Evolutionary conservation across 495 filamentous ascomycete species (phyloP), one percentile per base, ranked within the genome.

Genomic region (Glutinoglossum americanum): DNA sequence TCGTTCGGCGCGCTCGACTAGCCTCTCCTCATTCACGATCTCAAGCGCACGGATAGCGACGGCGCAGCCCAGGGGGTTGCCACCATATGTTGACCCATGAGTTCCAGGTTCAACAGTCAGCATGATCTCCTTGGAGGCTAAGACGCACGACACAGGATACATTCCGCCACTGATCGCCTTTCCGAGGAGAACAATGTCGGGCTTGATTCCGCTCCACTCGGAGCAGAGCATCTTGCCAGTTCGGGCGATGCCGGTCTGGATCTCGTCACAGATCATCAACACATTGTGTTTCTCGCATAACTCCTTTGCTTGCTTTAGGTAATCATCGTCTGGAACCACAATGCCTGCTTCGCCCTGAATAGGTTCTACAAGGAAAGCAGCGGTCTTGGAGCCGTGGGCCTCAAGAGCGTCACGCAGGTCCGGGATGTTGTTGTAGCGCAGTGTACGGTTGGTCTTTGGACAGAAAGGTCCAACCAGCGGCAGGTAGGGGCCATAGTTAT

Each of bases 261-360:
- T 96, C 78, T 99, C 92, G 66, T 99, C 92, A 66, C 87, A 94
- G 66, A 99, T 95, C 61, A 99, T 67, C 35, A 99, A 79, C 25
- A 89, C 87, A 62, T 95, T 93, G 74, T 97, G 78, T 71, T 92
- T 83, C 68, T 87, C 85, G 75, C 92, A 99, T 23, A 97, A 80
- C 21, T 76, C 82, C 33, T 85, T 77, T n/a, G 84, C 87, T 61
- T 84, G 80, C 59, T 74, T 69, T 17, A 99, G 76, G 70, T 99
- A 99, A 67, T 82, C 80, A 35, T 90, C 86, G 64, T 89, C 84
- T 1, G 92, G 92, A 19, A 99, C 93, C 17, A 97, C 85, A 28
- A 99, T 95, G 44, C 92, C 92, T 1, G 92, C 92, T 71, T 99
- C 92, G 60, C 92, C 92, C 71, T 99, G 92, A 62, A 99, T 99